Percentiles rank a stretch among this genome's conserved stretches.
These are phyloP conservation scores for Candida sp. DNA, from an alignment of 1,139 yeast species.

Conservation along the genomic window DNA sequence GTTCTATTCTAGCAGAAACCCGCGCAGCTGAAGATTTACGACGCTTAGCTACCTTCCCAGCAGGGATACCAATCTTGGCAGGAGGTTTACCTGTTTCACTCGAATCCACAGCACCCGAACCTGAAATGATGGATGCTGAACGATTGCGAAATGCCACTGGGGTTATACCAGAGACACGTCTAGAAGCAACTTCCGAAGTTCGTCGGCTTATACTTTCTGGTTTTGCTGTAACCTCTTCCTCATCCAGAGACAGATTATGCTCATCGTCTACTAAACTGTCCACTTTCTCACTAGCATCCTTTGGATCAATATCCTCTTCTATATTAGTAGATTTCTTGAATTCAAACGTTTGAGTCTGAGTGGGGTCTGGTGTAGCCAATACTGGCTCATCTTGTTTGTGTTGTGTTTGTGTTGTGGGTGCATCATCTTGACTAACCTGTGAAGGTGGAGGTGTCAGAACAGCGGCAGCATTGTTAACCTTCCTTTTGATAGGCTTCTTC, in stretches of 20 bases:
- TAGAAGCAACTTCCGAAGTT: constrained; percentile 27
- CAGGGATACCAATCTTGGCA: constrained; percentile 36
- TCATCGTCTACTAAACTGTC: constrained; percentile 11
- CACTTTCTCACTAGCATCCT: constrained; percentile 14
- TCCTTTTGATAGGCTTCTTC: constrained; percentile 21
- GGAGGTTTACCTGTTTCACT: constrained; percentile 19
- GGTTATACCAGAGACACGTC: constrained; percentile 37
- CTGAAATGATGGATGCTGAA: constrained; percentile 24
- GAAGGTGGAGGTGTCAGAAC: constrained; percentile 25
- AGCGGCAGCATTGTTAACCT: constrained; percentile 7
- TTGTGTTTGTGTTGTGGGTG: constrained; percentile 5
- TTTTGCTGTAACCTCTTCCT: constrained; percentile 32
- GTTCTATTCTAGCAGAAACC: not conserved
- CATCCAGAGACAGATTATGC: constrained; percentile 13
- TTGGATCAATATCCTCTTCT: constrained; percentile 29
- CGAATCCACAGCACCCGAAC: constrained; percentile 10
- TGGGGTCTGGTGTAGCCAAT: constrained; percentile 10
- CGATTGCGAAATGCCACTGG: constrained; percentile 23
- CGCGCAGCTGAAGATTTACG: constrained; percentile 22
- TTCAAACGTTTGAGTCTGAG: constrained; percentile 6
- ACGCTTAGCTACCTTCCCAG: constrained; percentile 25
- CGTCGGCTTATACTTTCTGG: constrained; percentile 20
- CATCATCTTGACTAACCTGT: constrained; percentile 14
- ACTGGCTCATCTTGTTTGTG: not conserved
- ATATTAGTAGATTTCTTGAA: constrained; percentile 5